phyloP scores from a whole-genome alignment of 805 yeast species.

The Candida loeiensis region DNA sequence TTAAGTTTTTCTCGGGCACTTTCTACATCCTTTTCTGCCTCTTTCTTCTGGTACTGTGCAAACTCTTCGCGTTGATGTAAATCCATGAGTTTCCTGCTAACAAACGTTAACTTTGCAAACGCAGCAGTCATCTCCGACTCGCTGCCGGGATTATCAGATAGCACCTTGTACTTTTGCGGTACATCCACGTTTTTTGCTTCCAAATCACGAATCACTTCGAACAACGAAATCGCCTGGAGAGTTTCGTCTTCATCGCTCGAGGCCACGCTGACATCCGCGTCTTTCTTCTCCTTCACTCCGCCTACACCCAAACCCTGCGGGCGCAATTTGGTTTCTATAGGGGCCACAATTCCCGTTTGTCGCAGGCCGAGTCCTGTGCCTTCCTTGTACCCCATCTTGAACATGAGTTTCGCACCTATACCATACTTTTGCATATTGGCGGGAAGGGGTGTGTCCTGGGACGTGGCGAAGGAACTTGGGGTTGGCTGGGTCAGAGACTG shows the following conservation, averaged over 20 bases:
- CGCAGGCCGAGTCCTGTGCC: conserved; percentile 83
- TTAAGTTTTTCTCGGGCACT: conserved; percentile 2
- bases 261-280: conserved; percentile 10
- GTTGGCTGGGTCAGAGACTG: neutral
- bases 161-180: conserved; percentile 32
- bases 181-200: conserved; percentile 32
- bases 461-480: neutral
- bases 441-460: neutral
- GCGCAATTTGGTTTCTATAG: conserved; percentile 67
- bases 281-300: conserved; percentile 42
- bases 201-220: conserved; percentile 33
- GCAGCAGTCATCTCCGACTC: conserved; percentile 6
- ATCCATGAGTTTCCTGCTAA: conserved; percentile 16
- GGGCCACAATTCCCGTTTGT: conserved; percentile 73
- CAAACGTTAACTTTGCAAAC: conserved; percentile 13
- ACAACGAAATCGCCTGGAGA: conserved; percentile 20
- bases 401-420: conserved; percentile 74
- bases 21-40: neutral
- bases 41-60: conserved; percentile 11
- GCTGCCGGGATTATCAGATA: conserved; percentile 24
- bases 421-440: conserved; percentile 50
- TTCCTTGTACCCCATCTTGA: conserved; percentile 80
- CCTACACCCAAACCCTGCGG: conserved; percentile 77
- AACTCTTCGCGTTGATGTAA: conserved; percentile 12
- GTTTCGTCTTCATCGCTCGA: conserved; percentile 21